Percentiles rank a stretch among this genome's conserved stretches.
phyloP scores from a whole-genome alignment of 1,139 yeast species.

The Blastobotrys aristatus region DNA sequence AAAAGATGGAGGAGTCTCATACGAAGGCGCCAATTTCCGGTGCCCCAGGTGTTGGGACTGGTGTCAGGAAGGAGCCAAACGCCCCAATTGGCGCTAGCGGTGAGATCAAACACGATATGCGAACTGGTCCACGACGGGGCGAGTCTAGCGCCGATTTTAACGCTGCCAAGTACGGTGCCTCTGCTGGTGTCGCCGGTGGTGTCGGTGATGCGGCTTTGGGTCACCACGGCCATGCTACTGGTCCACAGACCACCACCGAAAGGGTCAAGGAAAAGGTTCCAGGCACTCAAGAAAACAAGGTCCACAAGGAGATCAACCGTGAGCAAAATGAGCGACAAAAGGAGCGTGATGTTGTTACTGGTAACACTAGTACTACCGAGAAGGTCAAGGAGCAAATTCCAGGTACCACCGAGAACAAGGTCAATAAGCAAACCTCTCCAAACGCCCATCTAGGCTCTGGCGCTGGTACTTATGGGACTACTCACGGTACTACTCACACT shows the following conservation, averaged over 20 bases:
- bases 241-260: neutral
- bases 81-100: slow-evolving; percentile 1
- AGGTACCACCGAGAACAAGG: neutral
- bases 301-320: neutral
- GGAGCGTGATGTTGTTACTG: slow-evolving; percentile 1
- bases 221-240: neutral
- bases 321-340: neutral
- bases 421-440: neutral
- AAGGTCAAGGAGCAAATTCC: neutral
- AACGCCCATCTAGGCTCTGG: neutral
- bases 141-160: neutral
- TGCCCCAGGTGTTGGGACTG: neutral
- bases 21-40: neutral
- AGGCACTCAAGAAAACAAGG: neutral
- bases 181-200: neutral
- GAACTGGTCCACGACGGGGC: neutral
- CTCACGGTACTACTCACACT: neutral
- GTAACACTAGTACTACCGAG: neutral
- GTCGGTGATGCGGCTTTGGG: neutral
- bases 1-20: neutral
- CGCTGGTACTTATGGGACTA: neutral
- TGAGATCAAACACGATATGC: neutral
- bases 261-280: slow-evolving; percentile 1
- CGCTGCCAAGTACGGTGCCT: neutral
- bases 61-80: neutral